Percentiles rank a stretch among this genome's conserved stretches.
Conservation (phyloP, 1,284 basidiomycete species). For the Ustilago vetiveriae region DNA sequence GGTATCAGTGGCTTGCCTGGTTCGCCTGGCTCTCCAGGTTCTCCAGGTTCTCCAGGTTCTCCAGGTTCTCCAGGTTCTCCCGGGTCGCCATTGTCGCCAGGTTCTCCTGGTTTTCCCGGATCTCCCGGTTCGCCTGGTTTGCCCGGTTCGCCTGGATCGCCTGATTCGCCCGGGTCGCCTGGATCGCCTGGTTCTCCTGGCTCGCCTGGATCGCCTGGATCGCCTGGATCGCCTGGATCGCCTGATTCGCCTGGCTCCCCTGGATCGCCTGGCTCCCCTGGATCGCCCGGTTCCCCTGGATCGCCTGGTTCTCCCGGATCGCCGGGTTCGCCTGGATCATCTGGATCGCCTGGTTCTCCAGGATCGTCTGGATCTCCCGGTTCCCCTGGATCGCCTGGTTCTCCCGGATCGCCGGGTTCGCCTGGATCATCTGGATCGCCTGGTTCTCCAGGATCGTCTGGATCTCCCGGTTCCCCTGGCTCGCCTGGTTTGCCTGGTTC, state of each 20-base stretch:
- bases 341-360: neutral
- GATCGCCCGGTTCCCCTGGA: neutral
- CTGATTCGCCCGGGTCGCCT: too few relatives aligned
- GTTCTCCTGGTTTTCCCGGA: neutral
- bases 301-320: neutral
- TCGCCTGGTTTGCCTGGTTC: neutral
- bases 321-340: neutral
- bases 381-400: too few relatives aligned
- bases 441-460: too few relatives aligned
- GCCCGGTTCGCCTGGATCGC: neutral
- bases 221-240: neutral
- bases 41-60: neutral
- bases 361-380: neutral
- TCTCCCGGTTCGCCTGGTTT: neutral
- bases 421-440: too few relatives aligned
- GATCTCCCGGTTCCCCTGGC: neutral
- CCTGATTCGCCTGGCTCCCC: neutral
- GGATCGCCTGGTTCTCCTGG: neutral
- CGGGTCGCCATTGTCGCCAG: neutral
- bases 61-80: neutral
- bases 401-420: too few relatives aligned
- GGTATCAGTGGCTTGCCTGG: neutral
- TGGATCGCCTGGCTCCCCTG: neutral
- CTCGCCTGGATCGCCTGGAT: neutral
- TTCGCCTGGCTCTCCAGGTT: neutral